These are phyloP conservation scores for Diophrys sp. DNA, from an alignment of 73 alveolate genomes.

Conservation along the genomic window DNA sequence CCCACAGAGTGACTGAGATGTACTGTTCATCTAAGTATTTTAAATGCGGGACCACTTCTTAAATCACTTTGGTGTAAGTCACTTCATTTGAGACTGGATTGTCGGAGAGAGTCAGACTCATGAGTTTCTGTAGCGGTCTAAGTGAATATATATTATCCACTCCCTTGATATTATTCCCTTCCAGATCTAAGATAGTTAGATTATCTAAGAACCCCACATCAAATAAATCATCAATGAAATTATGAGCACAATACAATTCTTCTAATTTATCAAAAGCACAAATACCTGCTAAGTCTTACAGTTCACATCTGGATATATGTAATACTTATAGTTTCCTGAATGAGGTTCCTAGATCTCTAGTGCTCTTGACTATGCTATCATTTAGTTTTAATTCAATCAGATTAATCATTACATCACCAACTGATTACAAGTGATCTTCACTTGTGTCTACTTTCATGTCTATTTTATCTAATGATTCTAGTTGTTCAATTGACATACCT, in stretches of 20 bases:
- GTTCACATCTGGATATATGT: constrained; percentile 38
- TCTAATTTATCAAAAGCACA: constrained; percentile 43
- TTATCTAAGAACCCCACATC: constrained; percentile 49
- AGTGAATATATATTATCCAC: constrained; percentile 25
- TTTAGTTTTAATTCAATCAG: constrained; percentile 32
- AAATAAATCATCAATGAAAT: constrained; percentile 43
- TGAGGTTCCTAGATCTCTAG: constrained; percentile 52
- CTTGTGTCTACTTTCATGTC: constrained; percentile 53
- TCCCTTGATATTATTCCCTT: constrained; percentile 34
- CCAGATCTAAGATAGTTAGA: constrained; percentile 35
- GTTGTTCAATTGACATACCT: constrained; percentile 27
- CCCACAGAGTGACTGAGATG: background rate
- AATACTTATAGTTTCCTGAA: constrained; percentile 28
- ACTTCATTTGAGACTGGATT: constrained; percentile 44
- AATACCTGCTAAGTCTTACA: constrained; percentile 47
- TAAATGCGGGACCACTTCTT: background rate
- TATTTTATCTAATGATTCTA: constrained; percentile 23
- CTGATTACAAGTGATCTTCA: constrained; percentile 20
- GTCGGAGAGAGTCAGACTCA: constrained; percentile 17
- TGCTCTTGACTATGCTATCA: constrained; percentile 35
- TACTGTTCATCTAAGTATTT: constrained; percentile 1
- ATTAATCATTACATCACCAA: constrained; percentile 36
- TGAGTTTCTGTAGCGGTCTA: constrained; percentile 3
- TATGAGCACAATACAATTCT: constrained; percentile 37
- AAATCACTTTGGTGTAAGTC: background rate